Evolutionary conservation across 495 filamentous ascomycete species (phyloP), one percentile per base, ranked within the genome.

Genomic region (Tuber melanosporum): DNA sequence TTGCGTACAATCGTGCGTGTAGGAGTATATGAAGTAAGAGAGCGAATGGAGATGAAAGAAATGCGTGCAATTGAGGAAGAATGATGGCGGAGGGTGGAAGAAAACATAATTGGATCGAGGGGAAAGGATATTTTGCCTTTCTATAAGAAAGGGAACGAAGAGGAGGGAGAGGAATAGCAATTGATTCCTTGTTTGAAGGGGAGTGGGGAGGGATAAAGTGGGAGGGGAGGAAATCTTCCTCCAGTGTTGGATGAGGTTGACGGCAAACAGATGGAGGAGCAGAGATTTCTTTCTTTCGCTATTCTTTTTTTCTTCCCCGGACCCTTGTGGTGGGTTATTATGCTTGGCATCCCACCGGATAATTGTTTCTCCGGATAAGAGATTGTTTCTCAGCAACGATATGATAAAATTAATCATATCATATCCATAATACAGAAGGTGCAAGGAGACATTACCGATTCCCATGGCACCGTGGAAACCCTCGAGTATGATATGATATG

Each of bases 141-240:
- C 79, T 73, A 71, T 39, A 71, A 41, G 45, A 36, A 74, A 80
- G 79, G 78, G 71, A 76, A 79, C 76, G 41, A 26, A 32, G 71
- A 62, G 71, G 46, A 49, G 74, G 19, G 44, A n/a, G n/a, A 71
- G 32, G 10, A 43, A 71, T 49, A 73, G 17, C 41, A 52, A 42
- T 62, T 66, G 26, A 66, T 66, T 26, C 32, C 57, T 66, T 36
- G 17, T 66, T 36, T 36, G 7, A 66, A 66, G 47, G 74, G 66
- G 45, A n/a, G 22, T 44, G 74, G 57, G 20, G 69, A 44, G 49
- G 41, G 39, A 26, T 70, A 9, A 70, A 32, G 72, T 72, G n/a
- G 76, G 71, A 41, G 71, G 44, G 71, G 76, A 70, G 71, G 78
- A 80, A 80, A 80, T 70, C 80, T 80, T 80, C 78, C 62, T 80